A percentile compares a stretch with the other conserved stretches of the same genome.
These are phyloP conservation scores for Eimeria tenella DNA, from an alignment of 169 alveolate species.

Conservation along the genomic window DNA sequence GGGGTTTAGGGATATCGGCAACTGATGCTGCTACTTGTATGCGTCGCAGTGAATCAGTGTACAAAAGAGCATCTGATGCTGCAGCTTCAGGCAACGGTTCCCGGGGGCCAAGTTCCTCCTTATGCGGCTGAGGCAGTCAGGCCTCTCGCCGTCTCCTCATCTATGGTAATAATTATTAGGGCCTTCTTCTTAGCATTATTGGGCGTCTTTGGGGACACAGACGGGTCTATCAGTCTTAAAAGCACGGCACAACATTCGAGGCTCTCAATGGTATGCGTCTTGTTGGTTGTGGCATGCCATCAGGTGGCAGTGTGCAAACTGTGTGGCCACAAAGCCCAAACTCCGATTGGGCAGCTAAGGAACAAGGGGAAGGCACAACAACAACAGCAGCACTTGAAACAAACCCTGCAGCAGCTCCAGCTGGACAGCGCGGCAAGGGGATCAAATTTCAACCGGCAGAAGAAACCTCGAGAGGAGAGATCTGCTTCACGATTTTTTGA, in stretches of 20 bases:
- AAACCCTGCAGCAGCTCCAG: not conserved
- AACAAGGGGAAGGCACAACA: not conserved
- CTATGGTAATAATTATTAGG: not conserved
- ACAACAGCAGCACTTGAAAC: not conserved
- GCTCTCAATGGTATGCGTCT: too few relatives aligned
- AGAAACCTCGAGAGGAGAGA: not conserved
- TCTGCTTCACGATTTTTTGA: too few relatives aligned
- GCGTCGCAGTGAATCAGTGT: not conserved
- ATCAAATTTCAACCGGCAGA: not conserved
- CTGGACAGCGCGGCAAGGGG: conserved; percentile 24
- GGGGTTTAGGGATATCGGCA: not conserved
- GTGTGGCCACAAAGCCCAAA: not conserved
- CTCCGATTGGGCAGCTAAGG: not conserved
- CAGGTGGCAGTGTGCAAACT: conserved; percentile 25
- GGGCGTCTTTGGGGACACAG: not conserved
- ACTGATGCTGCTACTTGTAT: not conserved
- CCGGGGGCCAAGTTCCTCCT: not conserved
- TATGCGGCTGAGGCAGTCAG: not conserved
- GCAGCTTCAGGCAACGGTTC: conserved; percentile 26
- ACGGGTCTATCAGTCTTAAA: too few relatives aligned
- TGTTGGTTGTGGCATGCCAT: not conserved
- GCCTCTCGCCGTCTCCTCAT: not conserved
- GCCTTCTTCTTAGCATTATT: not conserved
- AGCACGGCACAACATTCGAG: too few relatives aligned
- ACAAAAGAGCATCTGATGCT: not conserved